Conservation (phyloP, 164 flowering plant species). For the Magnolia kwangsiensis region DNA sequence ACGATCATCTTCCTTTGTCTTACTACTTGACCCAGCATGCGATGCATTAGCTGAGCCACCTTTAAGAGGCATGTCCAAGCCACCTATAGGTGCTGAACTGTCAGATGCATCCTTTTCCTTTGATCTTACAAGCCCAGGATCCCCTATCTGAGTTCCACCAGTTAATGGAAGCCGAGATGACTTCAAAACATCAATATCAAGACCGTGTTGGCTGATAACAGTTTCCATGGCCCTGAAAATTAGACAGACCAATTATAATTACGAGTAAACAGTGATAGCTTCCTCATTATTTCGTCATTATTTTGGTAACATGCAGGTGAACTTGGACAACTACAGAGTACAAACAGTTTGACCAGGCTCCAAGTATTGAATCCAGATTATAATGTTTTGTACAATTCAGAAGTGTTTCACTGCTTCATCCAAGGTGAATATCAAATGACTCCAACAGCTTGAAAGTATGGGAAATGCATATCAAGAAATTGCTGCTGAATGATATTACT, state of each 20-base stretch:
- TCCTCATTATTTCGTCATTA: not conserved
- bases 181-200: constrained; percentile 86
- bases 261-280: not conserved
- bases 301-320: not conserved
- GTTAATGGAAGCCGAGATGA: constrained; percentile 64
- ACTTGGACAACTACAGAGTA: not conserved
- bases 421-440: too few relatives aligned
- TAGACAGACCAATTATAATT: not conserved
- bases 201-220: constrained; percentile 79
- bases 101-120: constrained; percentile 20
- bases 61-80: constrained; percentile 15
- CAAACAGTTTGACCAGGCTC: not conserved
- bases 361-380: too few relatives aligned
- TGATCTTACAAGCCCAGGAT: constrained; percentile 33
- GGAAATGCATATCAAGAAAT: too few relatives aligned
- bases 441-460: too few relatives aligned
- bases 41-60: constrained; percentile 19
- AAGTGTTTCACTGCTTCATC: too few relatives aligned
- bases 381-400: too few relatives aligned
- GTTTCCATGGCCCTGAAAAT: constrained; percentile 94
- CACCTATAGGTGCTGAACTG: constrained; percentile 6
- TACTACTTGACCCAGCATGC: constrained; percentile 24
- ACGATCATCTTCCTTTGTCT: constrained; percentile 24
- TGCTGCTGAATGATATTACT: too few relatives aligned
- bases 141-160: constrained; percentile 59